Percentiles rank a stretch among this genome's conserved stretches.
Conservation (phyloP, 441 rosid genomes). For the Aquilaria agallochum region DNA sequence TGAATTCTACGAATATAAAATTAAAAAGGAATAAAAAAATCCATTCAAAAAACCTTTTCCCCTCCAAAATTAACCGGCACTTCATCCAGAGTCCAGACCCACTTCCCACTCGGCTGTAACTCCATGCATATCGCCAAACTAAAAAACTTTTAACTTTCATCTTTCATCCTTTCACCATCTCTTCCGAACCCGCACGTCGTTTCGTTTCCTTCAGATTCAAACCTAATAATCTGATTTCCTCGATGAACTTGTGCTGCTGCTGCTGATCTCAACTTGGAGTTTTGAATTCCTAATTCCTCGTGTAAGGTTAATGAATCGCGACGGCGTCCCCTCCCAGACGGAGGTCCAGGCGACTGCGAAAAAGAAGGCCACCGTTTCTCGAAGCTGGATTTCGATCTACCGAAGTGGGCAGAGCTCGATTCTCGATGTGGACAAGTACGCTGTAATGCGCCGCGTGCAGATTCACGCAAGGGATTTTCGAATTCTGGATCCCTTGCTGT, state of each 20-base stretch:
- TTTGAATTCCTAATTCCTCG: background rate
- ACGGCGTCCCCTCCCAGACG: slow-evolving; percentile 22
- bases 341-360: slow-evolving; percentile 28
- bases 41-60: slow-evolving; percentile 6
- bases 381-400: slow-evolving; percentile 38
- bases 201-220: too few relatives aligned
- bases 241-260: background rate
- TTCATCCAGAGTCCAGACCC: too few relatives aligned
- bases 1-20: too few relatives aligned
- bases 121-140: too few relatives aligned
- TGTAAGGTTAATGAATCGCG: slow-evolving; percentile 22
- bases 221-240: background rate
- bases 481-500: slow-evolving; percentile 45
- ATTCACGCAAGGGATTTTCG: slow-evolving; percentile 52
- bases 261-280: too few relatives aligned
- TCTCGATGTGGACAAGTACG: slow-evolving; percentile 43
- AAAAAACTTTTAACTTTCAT: too few relatives aligned
- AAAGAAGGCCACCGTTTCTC: slow-evolving; percentile 29
- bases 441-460: slow-evolving; percentile 45
- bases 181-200: background rate
- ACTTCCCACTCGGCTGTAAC: too few relatives aligned
- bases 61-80: slow-evolving; percentile 10
- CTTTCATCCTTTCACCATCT: too few relatives aligned
- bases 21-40: too few relatives aligned
- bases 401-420: slow-evolving; percentile 21